Evolutionary conservation across 441 rosid genomes (phyloP).

Genomic region (Bocquillonia castaneifolia): DNA sequence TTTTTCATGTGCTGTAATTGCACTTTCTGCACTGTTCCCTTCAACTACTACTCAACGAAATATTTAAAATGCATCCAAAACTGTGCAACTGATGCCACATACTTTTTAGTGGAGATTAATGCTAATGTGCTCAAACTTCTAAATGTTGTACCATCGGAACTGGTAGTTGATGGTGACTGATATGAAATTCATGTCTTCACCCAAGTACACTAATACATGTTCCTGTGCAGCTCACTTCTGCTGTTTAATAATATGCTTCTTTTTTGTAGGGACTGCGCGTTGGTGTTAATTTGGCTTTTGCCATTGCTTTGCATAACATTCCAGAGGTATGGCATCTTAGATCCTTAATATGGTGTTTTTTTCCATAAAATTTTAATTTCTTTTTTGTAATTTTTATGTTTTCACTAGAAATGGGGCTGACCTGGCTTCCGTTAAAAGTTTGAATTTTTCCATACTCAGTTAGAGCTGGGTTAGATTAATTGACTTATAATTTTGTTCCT

Average conservation of each 20-base stretch:
- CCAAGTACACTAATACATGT: constrained; percentile 2
- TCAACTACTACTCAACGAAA: not conserved
- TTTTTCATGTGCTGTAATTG: not conserved
- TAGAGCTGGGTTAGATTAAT: not conserved
- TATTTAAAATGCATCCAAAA: not conserved
- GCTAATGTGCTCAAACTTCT: not conserved
- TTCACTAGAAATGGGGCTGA: not conserved
- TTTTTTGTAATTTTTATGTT: not conserved
- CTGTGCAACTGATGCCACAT: not conserved
- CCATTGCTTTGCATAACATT: constrained; percentile 97
- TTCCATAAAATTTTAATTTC: no score
- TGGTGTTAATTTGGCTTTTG: constrained; percentile 91
- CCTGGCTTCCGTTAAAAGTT: not conserved
- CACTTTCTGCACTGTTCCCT: not conserved
- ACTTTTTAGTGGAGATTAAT: constrained; percentile 3
- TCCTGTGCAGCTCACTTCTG: not conserved
- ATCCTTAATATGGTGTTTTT: constrained; percentile 1
- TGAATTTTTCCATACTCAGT: not conserved
- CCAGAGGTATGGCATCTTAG: constrained; percentile 68
- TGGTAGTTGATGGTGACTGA: not conserved
- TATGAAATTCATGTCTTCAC: not conserved
- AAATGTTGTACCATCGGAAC: not conserved
- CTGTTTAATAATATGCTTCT: no score
- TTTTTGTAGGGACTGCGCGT: constrained; percentile 78
- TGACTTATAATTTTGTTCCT: not conserved